Base-by-base conservation (phyloP, 768 basidiomycete species). In the Daedaleopsis nitida region DNA sequence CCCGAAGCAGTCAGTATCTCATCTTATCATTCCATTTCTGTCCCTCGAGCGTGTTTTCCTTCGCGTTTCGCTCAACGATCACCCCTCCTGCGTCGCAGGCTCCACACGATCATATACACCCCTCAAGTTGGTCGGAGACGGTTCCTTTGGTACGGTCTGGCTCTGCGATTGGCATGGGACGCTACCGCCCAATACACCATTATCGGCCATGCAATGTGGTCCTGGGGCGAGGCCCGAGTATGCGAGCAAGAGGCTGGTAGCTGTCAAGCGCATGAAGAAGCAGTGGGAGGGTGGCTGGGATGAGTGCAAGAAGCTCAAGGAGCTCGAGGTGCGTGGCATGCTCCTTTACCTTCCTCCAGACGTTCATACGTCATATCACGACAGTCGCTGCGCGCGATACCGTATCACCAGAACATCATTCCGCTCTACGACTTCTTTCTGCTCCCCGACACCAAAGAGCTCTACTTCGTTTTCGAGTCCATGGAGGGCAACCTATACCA, bases 401-500 rank as follows among this genome's bases (percentile, higher is more conserved):
- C 95, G 37, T 89, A 91, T 72, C 97, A 99, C 76, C 92, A 92
- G 27, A 95, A 96, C 73, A 94, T 99, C 77, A 98, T 99, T 74
- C 96, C 97, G 60, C 83, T 99, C 67, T 99, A 98, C 81, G 97
- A 99, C 77, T 96, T 94, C 71, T 99, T 98, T 80, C 91, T 99
- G 67, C 86, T 95, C n/a, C 97, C 97, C 5, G 85, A 88, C 67
- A 85, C 93, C 62, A 94, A 93, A 75, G 96, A 99, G 76, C 92
- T 99, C 68, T 97, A 98, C 76, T 98, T 98, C 71, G 96, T 98
- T 50, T 99, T 99, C 76, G 97, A 99, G 77, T 96, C 95, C 70
- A 98, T 99, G 97, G 97, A 99, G 76, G 97, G 97, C 70, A 98
- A 99, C 76, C 86, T 99, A 51, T 99, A 96, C 77, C 97, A 99